Base-by-base conservation (phyloP, 257 asterid genomes). In the Solanum sparsipilum region DNA sequence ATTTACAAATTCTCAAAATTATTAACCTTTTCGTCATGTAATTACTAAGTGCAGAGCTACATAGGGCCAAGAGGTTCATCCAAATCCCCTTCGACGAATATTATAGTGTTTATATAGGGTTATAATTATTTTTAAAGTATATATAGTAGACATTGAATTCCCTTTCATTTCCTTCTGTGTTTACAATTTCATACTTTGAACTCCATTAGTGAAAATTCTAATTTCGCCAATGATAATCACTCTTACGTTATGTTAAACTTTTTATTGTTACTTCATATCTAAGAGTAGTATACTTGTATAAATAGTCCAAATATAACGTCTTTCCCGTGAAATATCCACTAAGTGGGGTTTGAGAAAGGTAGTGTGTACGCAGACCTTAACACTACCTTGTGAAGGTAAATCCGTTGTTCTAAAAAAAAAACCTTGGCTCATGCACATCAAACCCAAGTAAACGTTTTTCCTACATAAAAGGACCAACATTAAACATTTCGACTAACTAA, bases 401-500 rank as follows among this genome's bases (percentile, higher is more conserved):
- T 0, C 0, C 0, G 12, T 20, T 58, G 25, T 58, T 58, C 67
- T 20, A 0, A 21, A 56, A 20, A 20, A 48, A 56, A 0, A 58
- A 0, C 4, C 5, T 58, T 0, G 5, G 1, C 67, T 58, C 27
- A 58, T 1, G 67, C 27, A 3, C 67, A 58, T 58, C 67, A 58
- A 58, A 20, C 5, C 25, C 13, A 32, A 71, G 0, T 32, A 71
- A 71, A 1, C 13, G 34, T 0, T 0, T 71, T 71, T 16, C 38
- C 78, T 31, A 0, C 76, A 15, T 70, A 70, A 71, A 71, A 34
- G 79, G 44, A 72, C 15, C 15, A 72, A 72, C 1, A 72, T 1
- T 1, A 72, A 31, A 4, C 7, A 32, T 34, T 72, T 72, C 2
- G 13, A 72, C n/a, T 72, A 72, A 18, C 1, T 32, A 0, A 32